Evolutionary conservation across 208 protist species (phyloP).

Genomic region (Wallacemonas rigidus): DNA sequence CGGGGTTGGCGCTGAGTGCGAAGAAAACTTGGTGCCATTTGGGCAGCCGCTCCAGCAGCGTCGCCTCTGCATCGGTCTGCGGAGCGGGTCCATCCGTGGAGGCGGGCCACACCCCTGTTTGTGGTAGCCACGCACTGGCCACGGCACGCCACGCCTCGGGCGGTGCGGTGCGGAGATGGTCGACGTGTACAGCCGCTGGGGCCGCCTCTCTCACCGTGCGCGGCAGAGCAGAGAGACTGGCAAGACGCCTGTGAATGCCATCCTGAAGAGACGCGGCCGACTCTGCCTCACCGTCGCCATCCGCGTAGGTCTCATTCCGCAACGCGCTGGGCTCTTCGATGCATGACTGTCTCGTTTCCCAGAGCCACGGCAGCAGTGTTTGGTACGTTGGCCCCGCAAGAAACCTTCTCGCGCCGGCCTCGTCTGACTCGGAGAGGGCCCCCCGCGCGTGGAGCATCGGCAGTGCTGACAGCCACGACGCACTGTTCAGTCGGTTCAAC

Average conservation of each 20-base stretch:
- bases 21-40: slow-evolving; percentile 51
- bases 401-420: slow-evolving; percentile 38
- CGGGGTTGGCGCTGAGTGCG: slow-evolving; percentile 33
- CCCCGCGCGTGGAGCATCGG: slow-evolving; percentile 43
- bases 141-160: neutral
- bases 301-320: too few species aligned
- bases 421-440: slow-evolving; percentile 33
- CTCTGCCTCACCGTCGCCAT: too few species aligned
- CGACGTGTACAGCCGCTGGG: neutral
- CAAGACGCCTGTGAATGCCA: slow-evolving; percentile 23
- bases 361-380: slow-evolving; percentile 57
- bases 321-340: neutral
- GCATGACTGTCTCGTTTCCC: slow-evolving; percentile 19
- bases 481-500: slow-evolving; percentile 39
- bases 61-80: slow-evolving; percentile 8
- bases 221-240: slow-evolving; percentile 16
- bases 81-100: neutral
- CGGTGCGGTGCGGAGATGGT: neutral
- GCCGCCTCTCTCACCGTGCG: neutral
- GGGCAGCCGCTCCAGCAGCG: slow-evolving; percentile 19
- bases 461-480: slow-evolving; percentile 47
- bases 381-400: slow-evolving; percentile 46
- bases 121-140: neutral
- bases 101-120: neutral
- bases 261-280: neutral